These are phyloP conservation scores for Gracilaria vermiculophylla DNA, from an alignment of 23 red algal species.

Conservation along the genomic window DNA sequence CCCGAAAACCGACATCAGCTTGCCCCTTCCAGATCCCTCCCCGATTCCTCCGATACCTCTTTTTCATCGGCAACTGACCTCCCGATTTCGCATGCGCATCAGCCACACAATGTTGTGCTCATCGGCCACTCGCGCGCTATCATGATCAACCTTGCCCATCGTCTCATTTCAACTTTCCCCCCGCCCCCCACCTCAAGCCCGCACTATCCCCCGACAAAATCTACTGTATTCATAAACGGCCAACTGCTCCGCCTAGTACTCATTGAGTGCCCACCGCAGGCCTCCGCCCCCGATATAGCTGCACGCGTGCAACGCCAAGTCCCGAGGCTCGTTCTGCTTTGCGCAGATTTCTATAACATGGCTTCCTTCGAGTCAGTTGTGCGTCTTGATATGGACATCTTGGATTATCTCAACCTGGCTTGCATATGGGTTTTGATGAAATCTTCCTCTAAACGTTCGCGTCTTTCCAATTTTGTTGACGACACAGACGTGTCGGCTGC, in stretches of 20 bases:
- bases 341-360: conserved; percentile 59
- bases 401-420: conserved; percentile 41
- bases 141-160: conserved; percentile 43
- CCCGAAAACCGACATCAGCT: neutral
- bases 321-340: conserved; percentile 52
- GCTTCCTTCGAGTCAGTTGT: conserved; percentile 57
- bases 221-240: conserved; percentile 40
- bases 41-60: neutral
- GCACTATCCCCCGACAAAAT: neutral
- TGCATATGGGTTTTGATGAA: conserved; percentile 58
- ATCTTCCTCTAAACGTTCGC: neutral
- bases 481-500: conserved; percentile 42
- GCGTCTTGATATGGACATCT: conserved; percentile 60
- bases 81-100: neutral
- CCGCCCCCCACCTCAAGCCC: neutral
- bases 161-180: conserved; percentile 24
- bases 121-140: conserved; percentile 34
- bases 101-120: conserved; percentile 21
- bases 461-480: conserved; percentile 33
- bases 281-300: conserved; percentile 21
- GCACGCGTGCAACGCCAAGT: conserved; percentile 38
- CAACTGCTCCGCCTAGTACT: conserved; percentile 49
- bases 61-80: conserved; percentile 14
- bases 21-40: neutral
- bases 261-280: conserved; percentile 35